Evolutionary conservation across 192 early-diverging fungal genomes (phyloP).

Genomic region (Podila horticola): DNA sequence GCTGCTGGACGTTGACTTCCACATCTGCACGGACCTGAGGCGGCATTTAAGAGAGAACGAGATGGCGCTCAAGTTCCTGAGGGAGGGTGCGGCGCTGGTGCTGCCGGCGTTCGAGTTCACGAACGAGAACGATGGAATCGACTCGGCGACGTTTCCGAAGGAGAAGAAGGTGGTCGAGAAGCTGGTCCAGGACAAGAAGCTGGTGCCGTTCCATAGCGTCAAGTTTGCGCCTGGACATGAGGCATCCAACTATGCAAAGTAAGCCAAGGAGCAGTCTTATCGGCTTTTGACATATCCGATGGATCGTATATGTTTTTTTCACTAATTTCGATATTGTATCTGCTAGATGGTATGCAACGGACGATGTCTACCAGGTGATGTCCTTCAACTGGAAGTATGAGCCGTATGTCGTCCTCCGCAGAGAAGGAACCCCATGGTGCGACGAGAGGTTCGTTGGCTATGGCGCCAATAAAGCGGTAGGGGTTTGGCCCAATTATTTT

Average conservation of each 20-base stretch:
- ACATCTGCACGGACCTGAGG: conserved; percentile 65
- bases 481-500: neutral
- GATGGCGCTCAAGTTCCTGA: conserved; percentile 48
- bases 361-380: conserved; percentile 60
- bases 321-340: neutral
- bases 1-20: conserved; percentile 70
- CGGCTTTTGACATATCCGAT: neutral
- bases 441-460: conserved; percentile 68
- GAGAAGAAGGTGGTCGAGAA: conserved; percentile 54
- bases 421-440: conserved; percentile 61
- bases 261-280: neutral
- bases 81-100: conserved; percentile 56
- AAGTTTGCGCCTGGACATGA: conserved; percentile 60
- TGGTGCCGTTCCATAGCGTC: conserved; percentile 61
- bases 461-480: conserved; percentile 69
- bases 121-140: conserved; percentile 57
- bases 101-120: conserved; percentile 68
- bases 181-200: conserved; percentile 48
- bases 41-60: conserved; percentile 45
- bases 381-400: conserved; percentile 66
- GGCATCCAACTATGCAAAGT: conserved; percentile 59
- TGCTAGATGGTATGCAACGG: conserved; percentile 53
- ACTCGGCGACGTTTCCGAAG: conserved; percentile 60
- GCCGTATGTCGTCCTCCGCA: conserved; percentile 66
- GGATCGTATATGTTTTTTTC: neutral